Evolutionary conservation across 192 early-diverging fungal species (phyloP), one percentile per base, ranked within the genome.

Genomic region (Backusella tarrabulga): DNA sequence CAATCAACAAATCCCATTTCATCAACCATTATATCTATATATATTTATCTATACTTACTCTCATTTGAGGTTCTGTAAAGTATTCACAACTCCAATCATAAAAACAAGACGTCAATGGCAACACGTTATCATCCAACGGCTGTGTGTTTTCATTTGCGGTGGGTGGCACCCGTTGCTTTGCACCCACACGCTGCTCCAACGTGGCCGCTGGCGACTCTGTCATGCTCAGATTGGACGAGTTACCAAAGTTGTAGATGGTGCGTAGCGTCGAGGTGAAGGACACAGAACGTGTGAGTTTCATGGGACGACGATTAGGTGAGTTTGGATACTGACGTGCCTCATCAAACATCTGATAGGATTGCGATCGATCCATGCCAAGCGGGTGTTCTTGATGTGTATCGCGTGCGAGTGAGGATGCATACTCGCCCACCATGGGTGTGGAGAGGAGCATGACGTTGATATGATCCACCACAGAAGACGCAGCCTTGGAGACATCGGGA

Each of bases 21-120:
- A 32, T 3, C 32, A 32, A 32, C 32, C 0, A 3, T 32, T 32
- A 32, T 32, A 32, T 32, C 6, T 8, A 1, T 38, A 9, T 35
- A 35, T 35, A 2, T 35, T n/a, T 52, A 0, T 19, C 6, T 12
- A 35, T 19, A 79, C 76, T 77, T 80, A 91, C 93, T 82, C 88
- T 87, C 90, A 95, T 97, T 80, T 97, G 95, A 29, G 95, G 93
- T 79, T 95, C 92, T 26, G 88, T 87, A 84, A 97, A 97, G 81
- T 93, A 97, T 80, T 95, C 92, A 75, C 93, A 93, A 79, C 92
- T 93, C 93, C 91, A 93, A 56, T 95, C 92, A 73, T 91, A 95
- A 70, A 97, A 93, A 8, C 80, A 81, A 2, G 92, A 93, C 71
- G 87, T 82, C 40, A 92, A 66, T 8, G 87, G 91, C 46, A 90